Base-by-base conservation (phyloP, 202 grass and related monocot species). In the Schoenoplectus tabernaemontani region DNA sequence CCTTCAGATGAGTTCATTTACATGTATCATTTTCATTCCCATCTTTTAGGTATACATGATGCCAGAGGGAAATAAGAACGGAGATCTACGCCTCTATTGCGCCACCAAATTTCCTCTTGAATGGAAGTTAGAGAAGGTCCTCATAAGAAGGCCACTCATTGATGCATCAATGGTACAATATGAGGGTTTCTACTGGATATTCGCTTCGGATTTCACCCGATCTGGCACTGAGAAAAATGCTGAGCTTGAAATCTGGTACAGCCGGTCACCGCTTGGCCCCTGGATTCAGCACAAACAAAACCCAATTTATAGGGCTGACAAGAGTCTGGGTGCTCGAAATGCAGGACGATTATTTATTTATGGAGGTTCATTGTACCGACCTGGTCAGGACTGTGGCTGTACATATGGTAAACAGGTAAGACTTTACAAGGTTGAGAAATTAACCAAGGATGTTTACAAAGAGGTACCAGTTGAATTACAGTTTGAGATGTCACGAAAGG, bases 181-280 rank as follows among this genome's bases (percentile, higher is more conserved):
- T 68, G 86, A 91, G 17, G 96, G 82, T 20, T 66, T 81, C 9
- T 98, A 89, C 86, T 98, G 91, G 89, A 32, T 98, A 38, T 98
- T 98, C 28, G 90, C 84, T 82, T 98, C 96, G 38, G 96, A 98
- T 82, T 95, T 98, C 87, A 98, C 79, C 24, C 86, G 88, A 5
- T 78, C 81, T 81, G 96, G 96, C 24, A 87, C 84, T 54, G 96
- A 95, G 60, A 98, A 98, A 85, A 98, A 98, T 30, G 96, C 96
- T 37, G 96, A 98, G 76, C 91, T 98, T 83, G 96, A 98, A 85
- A 98, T 98, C 69, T 98, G 91, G 91, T 89, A 98, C 86, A 92
- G 91, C 71, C 83, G 60, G 33, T 92, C 96, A 32, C 91, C 90
- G 68, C 85, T 98, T 83, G 96, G 96, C 70, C 96, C 91, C 78